Percentiles rank a stretch among this genome's conserved stretches.
These are phyloP conservation scores for Pholiota adiposa DNA, from an alignment of 1,284 basidiomycete genomes.

Conservation along the genomic window DNA sequence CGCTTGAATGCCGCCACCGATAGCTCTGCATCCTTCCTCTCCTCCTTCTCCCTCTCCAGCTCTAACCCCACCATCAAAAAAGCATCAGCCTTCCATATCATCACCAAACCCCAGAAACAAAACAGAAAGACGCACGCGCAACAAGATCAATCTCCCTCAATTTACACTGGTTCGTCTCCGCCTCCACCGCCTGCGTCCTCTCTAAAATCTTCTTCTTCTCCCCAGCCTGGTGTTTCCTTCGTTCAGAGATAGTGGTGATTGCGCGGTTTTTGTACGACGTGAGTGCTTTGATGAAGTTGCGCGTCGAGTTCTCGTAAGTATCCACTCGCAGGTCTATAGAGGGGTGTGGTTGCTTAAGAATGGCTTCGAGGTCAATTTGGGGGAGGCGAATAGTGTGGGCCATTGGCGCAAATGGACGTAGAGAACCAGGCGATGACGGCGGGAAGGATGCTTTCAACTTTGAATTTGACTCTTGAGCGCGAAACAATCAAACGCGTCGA, in stretches of 20 bases:
- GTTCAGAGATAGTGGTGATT: constrained; percentile 63
- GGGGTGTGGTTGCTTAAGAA: constrained; percentile 60
- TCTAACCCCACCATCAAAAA: constrained; percentile 41
- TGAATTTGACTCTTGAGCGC: not conserved
- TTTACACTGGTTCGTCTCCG: constrained; percentile 73
- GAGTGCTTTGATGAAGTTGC: constrained; percentile 72
- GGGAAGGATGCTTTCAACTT: too few relatives aligned
- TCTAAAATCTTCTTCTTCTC: constrained; percentile 67
- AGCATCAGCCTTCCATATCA: not conserved
- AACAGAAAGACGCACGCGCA: constrained; percentile 52
- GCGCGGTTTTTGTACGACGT: constrained; percentile 69
- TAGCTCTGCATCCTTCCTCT: constrained; percentile 69
- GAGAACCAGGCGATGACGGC: too few relatives aligned
- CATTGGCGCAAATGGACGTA: too few relatives aligned
- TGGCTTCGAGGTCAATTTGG: constrained; percentile 63
- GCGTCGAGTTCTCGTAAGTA: constrained; percentile 64
- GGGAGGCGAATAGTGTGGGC: constrained; percentile 50
- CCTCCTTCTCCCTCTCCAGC: constrained; percentile 70
- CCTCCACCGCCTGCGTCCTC: constrained; percentile 57
- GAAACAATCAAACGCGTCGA: constrained; percentile 10
- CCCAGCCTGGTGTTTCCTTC: constrained; percentile 54
- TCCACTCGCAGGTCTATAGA: constrained; percentile 67
- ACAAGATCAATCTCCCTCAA: constrained; percentile 74
- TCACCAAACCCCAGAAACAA: constrained; percentile 16
- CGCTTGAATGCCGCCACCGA: constrained; percentile 64